Percentiles rank a stretch among this genome's conserved stretches.
Conservation (phyloP, 306 rosid species). For the Glycine tomentella region DNA sequence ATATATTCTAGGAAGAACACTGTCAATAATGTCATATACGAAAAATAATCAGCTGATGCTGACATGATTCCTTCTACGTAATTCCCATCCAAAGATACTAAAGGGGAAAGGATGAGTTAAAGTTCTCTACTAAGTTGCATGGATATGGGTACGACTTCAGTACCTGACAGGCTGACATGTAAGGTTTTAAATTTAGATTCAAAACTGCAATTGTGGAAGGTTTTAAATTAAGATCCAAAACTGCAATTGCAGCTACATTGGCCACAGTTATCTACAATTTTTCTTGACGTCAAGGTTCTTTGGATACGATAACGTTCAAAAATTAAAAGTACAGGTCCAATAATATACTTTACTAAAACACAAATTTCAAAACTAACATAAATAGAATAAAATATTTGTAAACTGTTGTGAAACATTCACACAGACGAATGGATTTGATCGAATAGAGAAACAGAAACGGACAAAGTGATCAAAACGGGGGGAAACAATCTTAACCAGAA, state of each 20-base stretch:
- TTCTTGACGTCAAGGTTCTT: neutral
- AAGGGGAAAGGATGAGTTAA: neutral
- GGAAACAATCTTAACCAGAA: neutral
- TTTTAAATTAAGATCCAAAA: neutral
- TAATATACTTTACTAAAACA: neutral
- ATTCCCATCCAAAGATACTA: conserved; percentile 18
- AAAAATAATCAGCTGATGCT: conserved; percentile 6
- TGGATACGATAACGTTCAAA: neutral
- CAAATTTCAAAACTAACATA: neutral
- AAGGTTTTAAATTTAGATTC: neutral
- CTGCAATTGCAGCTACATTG: neutral
- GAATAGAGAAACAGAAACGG: neutral
- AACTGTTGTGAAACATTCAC: neutral
- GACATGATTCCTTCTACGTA: conserved; percentile 8
- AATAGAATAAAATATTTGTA: neutral
- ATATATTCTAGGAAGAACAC: conserved; percentile 25
- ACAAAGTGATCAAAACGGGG: neutral
- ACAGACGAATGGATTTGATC: neutral
- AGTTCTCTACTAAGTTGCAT: neutral
- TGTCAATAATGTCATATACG: conserved; percentile 5
- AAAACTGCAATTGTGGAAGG: neutral
- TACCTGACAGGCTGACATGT: neutral
- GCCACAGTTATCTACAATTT: neutral
- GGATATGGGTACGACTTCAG: neutral
- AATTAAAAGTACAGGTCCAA: neutral